Evolutionary conservation across 2,329 filamentous ascomycete genomes (phyloP).

Genomic region (Fusarium transvaalense): DNA sequence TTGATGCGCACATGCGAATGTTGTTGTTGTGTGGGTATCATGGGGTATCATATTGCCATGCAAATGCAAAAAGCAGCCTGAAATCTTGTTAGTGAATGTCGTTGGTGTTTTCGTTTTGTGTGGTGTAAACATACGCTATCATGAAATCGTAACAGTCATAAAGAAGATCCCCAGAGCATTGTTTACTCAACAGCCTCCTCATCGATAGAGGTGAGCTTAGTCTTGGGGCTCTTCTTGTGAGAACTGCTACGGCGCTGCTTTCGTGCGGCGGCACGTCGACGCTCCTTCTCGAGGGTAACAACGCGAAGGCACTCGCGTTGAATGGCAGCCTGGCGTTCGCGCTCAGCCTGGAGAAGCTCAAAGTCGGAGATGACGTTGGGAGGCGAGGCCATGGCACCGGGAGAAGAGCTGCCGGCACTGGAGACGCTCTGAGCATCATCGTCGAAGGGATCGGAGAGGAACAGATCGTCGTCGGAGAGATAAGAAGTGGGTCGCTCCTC

Average conservation of each 20-base stretch:
- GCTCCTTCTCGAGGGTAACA: constrained; percentile 67
- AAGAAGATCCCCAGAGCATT: constrained; percentile 42
- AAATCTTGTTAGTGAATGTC: constrained; percentile 36
- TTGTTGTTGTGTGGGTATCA: constrained; percentile 43
- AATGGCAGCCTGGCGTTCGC: constrained; percentile 61
- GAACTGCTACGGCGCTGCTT: constrained; percentile 55
- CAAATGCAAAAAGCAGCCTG: constrained; percentile 45
- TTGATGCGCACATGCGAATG: constrained; percentile 39
- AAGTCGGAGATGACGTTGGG: constrained; percentile 59
- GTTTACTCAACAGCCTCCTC: constrained; percentile 59
- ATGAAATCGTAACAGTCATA: constrained; percentile 48
- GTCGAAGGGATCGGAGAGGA: constrained; percentile 64
- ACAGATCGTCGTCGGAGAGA: constrained; percentile 74
- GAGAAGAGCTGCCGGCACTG: constrained; percentile 59
- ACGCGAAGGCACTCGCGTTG: constrained; percentile 66
- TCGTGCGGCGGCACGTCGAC: constrained; percentile 57
- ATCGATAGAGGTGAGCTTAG: constrained; percentile 61
- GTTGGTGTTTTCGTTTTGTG: not conserved
- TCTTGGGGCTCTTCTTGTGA: constrained; percentile 64
- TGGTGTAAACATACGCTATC: constrained; percentile 43
- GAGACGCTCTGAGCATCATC: constrained; percentile 64
- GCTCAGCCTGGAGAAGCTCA: constrained; percentile 64
- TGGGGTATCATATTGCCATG: constrained; percentile 46
- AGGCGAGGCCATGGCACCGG: constrained; percentile 51
- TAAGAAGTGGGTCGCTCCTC: constrained; percentile 65